Evolutionary conservation across 805 yeast genomes (phyloP), one percentile per base, ranked within the genome.

Genomic region (Saccharomycopsis schoenii): DNA sequence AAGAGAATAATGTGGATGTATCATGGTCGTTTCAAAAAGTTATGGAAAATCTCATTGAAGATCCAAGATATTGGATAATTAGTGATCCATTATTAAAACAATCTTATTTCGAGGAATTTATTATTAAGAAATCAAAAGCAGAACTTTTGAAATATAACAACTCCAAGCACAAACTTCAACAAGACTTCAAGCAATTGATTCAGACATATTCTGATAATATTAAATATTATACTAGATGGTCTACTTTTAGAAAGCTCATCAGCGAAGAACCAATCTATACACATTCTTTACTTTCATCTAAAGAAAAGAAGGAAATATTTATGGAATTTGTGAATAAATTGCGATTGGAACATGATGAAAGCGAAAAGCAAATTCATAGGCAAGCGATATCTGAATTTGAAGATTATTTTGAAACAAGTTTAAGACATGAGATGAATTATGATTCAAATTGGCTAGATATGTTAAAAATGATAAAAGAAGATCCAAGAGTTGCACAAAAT

Each of bases 11-110:
- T 8, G 89, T 90, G 2, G 91, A 86, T 69, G 79, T 87, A 0
- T 80, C 86, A 0, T 88, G 93, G 92, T 79, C 94, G 0, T 89
- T 89, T 71, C 82, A 79, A 57, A 76, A 76, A 61, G 86, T 88
- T 0, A 83, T 90, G 72, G 78, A 81, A 24, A 72, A 73, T 17
- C 80, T 86, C 61, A 77, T 86, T 17, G 69, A 68, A 2, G 84
- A 86, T 65, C 81, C 85, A 1, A 74, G 84, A 15, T 91, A 88
- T 67, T 88, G 93, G 92, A 71, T 76, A 5, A 71, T 89, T 1
- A 72, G 76, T 4, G 88, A 86, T 67, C 79, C 96, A 0, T 67
- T 85, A 17, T 73, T 77, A 64, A 79, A 92, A 60, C 82, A 83
- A 66, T 74, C 74, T 29, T 69, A 82, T 25, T 90, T 85, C 71